Evolutionary conservation across 164 flowering plant genomes (phyloP).

Genomic region (grape (Vitis vinifera)): ASM3070453v1 NC_081811.1:15832001-15832500

Average conservation of each 20-base stretch:
- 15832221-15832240: constrained; percentile 13
- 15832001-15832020: constrained; percentile 74
- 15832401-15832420: constrained; percentile 60
- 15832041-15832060: constrained; percentile 50
- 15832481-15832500: constrained; percentile 36
- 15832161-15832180: constrained; percentile 21
- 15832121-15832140: constrained; percentile 23
- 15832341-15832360: constrained; percentile 38
- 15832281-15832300: constrained; percentile 10
- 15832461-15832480: constrained; percentile 62
- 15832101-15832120: constrained; percentile 15
- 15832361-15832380: constrained; percentile 59
- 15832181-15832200: constrained; percentile 27
- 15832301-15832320: constrained; percentile 41
- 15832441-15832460: constrained; percentile 61
- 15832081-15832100: constrained; percentile 16
- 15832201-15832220: constrained; percentile 25
- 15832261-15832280: constrained; percentile 5
- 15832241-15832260: constrained; percentile 11
- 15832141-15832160: constrained; percentile 19
- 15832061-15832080: constrained; percentile 49
- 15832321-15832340: constrained; percentile 47
- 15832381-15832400: constrained; percentile 64
- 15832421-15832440: constrained; percentile 76
- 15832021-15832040: constrained; percentile 62